Base-by-base conservation (phyloP, 2,329 filamentous ascomycete genomes). In the Leptoxyphium fumago region DNA sequence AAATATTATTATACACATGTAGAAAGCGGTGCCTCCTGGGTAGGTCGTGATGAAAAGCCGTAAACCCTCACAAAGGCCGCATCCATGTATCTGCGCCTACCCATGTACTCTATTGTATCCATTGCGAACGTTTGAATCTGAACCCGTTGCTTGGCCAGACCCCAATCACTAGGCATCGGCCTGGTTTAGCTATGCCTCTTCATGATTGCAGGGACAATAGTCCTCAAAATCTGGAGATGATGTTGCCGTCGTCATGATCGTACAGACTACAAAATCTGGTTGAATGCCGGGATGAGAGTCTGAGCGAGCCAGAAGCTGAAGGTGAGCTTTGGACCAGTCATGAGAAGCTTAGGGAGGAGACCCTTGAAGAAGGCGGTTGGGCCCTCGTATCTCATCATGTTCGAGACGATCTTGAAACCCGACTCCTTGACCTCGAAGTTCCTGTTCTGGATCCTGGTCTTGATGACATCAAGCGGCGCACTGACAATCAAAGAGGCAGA, bases 271-370 rank as follows among this genome's bases (percentile, higher is more conserved):
- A 78, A 66, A 46, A 79, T 62, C 64, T 78, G 77, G 58, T 77
- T 84, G 65, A 96, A 96, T 34, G 87, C 82, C 42, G 91, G 91
- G 61, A 98, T 98, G 58, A 98, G 73, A 28, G 91, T 96, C 73
- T 98, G 91, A 46, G 91, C 91, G 61, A 98, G 78, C 91, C 91
- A 98, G 80, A 98, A 98, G 48, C 88, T 95, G 73, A 98, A 98
- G 50, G 96, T 91, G 48, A 98, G 76, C 77, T 98, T 98, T 50
- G 91, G 91, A 18, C 91, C 93, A 13, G 91, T 98, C 91, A 98
- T 98, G 59, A 98, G 75, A 52, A 98, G 78, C 82, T 98, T 98
- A 50, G 91, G 91, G 41, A 87, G 83, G 52, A 98, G 69, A 38
- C 91, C 91, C 78, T 98, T 98, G 78, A 98, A 98, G 77, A 98